A percentile compares a stretch with the other conserved stretches of the same genome.
Evolutionary conservation across 176 grass and related monocot genomes (phyloP).

Genomic region (Triticum timopheevii): DNA sequence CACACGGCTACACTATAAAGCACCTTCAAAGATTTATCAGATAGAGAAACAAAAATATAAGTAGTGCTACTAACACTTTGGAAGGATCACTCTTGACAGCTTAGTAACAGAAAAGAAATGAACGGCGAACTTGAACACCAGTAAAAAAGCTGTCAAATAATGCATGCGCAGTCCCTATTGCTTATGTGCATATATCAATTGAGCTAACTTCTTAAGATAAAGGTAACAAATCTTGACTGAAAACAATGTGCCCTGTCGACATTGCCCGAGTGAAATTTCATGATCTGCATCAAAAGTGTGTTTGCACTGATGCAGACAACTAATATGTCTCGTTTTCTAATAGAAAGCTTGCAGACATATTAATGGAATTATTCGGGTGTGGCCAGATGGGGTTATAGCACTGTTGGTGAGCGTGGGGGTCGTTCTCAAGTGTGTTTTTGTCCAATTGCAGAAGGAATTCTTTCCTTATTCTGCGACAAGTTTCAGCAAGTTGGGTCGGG

Average conservation of each 20-base stretch:
- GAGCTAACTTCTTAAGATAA: not conserved
- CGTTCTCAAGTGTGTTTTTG: constrained; percentile 37
- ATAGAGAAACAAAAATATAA: not conserved
- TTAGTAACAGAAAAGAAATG: not conserved
- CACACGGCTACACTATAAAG: not conserved
- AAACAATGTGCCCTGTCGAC: not conserved
- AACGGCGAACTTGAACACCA: not conserved
- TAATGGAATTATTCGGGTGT: not conserved
- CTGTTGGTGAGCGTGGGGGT: constrained; percentile 24
- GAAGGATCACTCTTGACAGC: constrained; percentile 12
- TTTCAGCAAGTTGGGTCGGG: constrained; percentile 45
- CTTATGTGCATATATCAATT: not conserved
- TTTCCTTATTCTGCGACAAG: constrained; percentile 26
- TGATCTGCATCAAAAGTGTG: not conserved
- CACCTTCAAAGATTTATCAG: not conserved
- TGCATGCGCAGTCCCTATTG: not conserved
- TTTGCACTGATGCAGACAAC: constrained; percentile 9
- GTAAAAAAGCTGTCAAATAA: constrained; percentile 27
- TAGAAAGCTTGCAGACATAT: not conserved
- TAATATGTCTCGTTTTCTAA: not conserved
- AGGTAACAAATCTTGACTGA: constrained; percentile 5
- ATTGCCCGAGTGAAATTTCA: not conserved
- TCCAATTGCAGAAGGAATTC: constrained; percentile 26
- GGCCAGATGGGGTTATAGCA: not conserved
- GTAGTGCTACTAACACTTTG: not conserved